Base-by-base conservation (phyloP, 805 yeast genomes). In the Tetrapisispora iriomotensis region DNA sequence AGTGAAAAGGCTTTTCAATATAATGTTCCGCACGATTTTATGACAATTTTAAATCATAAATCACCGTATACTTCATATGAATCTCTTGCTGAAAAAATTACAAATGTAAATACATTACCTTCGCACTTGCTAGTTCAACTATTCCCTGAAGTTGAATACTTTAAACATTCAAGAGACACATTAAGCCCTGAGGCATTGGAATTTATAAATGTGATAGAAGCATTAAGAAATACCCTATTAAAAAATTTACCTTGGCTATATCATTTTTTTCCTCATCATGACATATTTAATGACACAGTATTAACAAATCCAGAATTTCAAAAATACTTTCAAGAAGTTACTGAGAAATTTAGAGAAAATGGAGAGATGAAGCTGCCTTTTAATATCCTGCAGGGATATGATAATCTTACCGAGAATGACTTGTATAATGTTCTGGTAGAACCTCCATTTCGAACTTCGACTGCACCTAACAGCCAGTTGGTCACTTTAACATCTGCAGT, bases 91-190 rank as follows among this genome's bases (percentile, higher is more conserved):
- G 20, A 15, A 25, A 29, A 32, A 5, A 21, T 20, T 6, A 25
- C 28, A 19, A 39, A 21, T 29, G 27, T 18, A 20, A 21, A 36
- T 8, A 17, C 13, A 9, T 45, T 50, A 22, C 53, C 56, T 3
- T 22, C 40, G 3, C 39, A 43, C 8, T 39, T 53, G 10, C 29
- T 56, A 14, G 46, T 45, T n/a, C 54, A 54, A 39, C 23, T 58
- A 10, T 58, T 58, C 41, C 61, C 61, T 7, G 62, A 58, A 35
- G 41, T 56, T 21, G 61, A 56, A 38, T 40, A 42, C 19, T 54
- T 50, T 32, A 48, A 44, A 24, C 24, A 28, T 26, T 46, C 49
- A 19, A 39, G 27, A 15, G 36, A 42, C 19, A 32, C 24, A 15
- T 34, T 56, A 42, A 34, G 47, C 6, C 14, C 31, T 3, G 45